Base-by-base conservation (phyloP, 345 rosid species). In the Pistacia vera region DNA sequence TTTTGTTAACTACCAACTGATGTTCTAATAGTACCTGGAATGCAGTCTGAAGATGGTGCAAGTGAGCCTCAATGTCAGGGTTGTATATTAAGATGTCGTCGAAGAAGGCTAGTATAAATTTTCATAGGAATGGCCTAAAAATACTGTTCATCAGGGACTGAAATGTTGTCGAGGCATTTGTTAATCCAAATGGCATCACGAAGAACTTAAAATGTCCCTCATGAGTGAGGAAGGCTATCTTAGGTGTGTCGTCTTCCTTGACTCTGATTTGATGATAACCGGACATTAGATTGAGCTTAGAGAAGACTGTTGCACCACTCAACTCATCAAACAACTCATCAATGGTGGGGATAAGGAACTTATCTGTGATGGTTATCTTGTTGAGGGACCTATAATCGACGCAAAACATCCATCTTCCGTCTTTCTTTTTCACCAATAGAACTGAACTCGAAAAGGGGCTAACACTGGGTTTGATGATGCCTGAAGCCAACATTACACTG, bases 51-150 rank as follows among this genome's bases (percentile, higher is more conserved):
- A 22, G 25, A 46, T 72, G 66, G 22, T 5, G 5, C 7, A 72
- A 0, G 14, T 65, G 36, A 7, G 28, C 20, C 8, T 52, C 49
- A 52, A 28, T 51, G 2, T 22, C 1, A 0, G 17, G 12, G 8
- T 36, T 60, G 17, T 46, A 69, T 1, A 73, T 20, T 2, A 73
- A 41, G 14, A 59, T 73, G n/a, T 73, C 76, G 25, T 73, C 33
- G 16, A 72, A 72, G 11, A 72, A 18, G 2, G 59, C 66, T 28
- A 71, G 10, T 3, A 72, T 25, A 11, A 33, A 33, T 46, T 28
- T 64, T 4, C 49, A 8, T 0, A 63, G 14, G 2, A 5, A 54
- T 2, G 14, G 62, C 2, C 36, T 8, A 13, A 59, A 61, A 8
- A 49, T 17, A 22, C 16, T 11, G 14, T 69, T 77, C 75, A 60